Base-by-base conservation (phyloP, 164 flowering plant genomes). In the Vitis vinifera region DNA sequence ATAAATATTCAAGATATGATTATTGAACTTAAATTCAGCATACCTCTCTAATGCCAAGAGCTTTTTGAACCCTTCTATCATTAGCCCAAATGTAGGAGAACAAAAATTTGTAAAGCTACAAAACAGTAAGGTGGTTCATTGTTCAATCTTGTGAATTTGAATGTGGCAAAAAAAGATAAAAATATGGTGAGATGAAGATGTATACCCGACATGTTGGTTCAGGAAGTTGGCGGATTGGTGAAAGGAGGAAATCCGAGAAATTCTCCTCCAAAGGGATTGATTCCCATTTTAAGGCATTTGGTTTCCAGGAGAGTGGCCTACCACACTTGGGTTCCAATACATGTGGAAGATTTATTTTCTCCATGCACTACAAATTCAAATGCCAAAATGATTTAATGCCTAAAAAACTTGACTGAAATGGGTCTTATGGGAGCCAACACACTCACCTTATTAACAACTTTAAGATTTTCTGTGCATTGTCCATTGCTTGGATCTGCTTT, bases 401-500 rank as follows among this genome's bases (percentile, higher is more conserved):
- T 23, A 23, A 23, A 15, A 10, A 13, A 17, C 57, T 13, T 15
- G 47, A 9, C 0, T 23, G 19, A 55, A 51, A 51, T 17, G 12
- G 17, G 56, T 14, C 17, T 51, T 17, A 8, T 58, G 61, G 11
- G 11, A 15, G 7, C 30, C 3, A 16, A 2, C n/a, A 12, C 37
- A 76, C 75, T 77, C 51, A 14, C 1, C 49, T 23, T 23, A 23
- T 23, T 15, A 47, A 76, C n/a, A 37, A 59, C 62, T 23, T 61
- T 17, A 59, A 79, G 69, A 65, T 76, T 72, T 8, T 30, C 15
- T 12, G 30, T 3, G 57, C 85, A 82, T 29, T 1, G 10, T 5
- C 19, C 31, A 65, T 76, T 76, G 23, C 16, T 48, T 16, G 74
- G 68, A 62, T 77, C 78, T 15, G 62, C 53, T 74, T 67, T 50